Conservation (phyloP, 331 rosid species). For the Telfairia occidentalis region DNA sequence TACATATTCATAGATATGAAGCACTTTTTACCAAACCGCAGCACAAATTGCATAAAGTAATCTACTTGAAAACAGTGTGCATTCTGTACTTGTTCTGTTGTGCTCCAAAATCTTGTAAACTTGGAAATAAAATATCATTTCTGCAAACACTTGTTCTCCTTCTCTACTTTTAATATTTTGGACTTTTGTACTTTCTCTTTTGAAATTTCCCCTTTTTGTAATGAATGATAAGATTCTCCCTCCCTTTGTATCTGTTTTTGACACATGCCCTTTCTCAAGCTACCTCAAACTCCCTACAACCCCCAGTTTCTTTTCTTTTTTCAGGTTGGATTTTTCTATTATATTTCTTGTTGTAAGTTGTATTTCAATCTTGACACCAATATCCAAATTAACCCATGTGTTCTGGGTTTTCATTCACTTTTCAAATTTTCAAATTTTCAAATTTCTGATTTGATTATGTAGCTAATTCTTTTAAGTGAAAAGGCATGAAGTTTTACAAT, state of each 20-base stretch:
- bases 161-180: background rate
- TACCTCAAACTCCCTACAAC: background rate
- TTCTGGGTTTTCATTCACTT: background rate
- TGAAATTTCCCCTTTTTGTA: background rate
- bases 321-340: background rate
- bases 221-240: background rate
- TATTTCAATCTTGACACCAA: background rate
- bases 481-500: too few species aligned
- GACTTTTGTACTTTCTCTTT: background rate
- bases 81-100: conserved; percentile 1
- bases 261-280: background rate
- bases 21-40: conserved; percentile 1
- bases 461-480: too few species aligned
- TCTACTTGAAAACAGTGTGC: background rate
- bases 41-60: background rate
- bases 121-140: background rate
- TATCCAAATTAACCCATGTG: background rate
- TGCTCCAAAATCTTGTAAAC: background rate
- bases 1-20: background rate
- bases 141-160: background rate
- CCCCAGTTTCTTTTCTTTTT: background rate
- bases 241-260: background rate
- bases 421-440: background rate
- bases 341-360: background rate
- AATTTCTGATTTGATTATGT: too few species aligned